Evolutionary conservation across 2,329 filamentous ascomycete species (phyloP).

Genomic region (Phaeophleospora eucalypticola): DNA sequence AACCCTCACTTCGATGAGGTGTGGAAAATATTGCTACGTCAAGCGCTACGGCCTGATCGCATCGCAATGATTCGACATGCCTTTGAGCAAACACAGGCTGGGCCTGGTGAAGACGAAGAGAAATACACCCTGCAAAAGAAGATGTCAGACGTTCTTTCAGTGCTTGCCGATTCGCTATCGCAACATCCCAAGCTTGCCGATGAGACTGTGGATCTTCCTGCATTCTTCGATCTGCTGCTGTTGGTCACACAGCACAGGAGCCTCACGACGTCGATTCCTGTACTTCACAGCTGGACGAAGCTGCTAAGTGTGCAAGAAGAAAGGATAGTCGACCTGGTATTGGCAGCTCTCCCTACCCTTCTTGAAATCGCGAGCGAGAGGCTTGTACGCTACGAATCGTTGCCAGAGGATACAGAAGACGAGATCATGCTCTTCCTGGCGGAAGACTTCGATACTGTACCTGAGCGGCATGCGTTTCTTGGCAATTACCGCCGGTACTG

Average conservation of each 20-base stretch:
- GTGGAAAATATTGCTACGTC: constrained; percentile 28
- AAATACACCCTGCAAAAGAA: constrained; percentile 93
- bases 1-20: constrained; percentile 66
- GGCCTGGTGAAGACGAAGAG: constrained; percentile 74
- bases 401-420: constrained; percentile 78
- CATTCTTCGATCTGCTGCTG: constrained; percentile 75
- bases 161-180: constrained; percentile 78
- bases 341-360: constrained; percentile 65
- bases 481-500: constrained; percentile 94
- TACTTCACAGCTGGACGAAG: constrained; percentile 84
- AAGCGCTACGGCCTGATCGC: constrained; percentile 27
- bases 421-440: constrained; percentile 75
- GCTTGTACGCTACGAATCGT: constrained; percentile 78
- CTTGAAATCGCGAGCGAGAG: constrained; percentile 79
- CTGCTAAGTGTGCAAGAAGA: constrained; percentile 70
- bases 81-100: constrained; percentile 25
- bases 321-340: constrained; percentile 59
- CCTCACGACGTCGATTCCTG: constrained; percentile 86
- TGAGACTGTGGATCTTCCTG: constrained; percentile 61
- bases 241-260: constrained; percentile 78
- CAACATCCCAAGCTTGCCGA: constrained; percentile 62
- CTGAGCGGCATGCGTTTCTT: constrained; percentile 89
- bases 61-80: constrained; percentile 29
- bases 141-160: constrained; percentile 87
- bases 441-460: constrained; percentile 91